Evolutionary conservation across 805 yeast species (phyloP).

Genomic region (Debaryomyces prosopidis): DNA sequence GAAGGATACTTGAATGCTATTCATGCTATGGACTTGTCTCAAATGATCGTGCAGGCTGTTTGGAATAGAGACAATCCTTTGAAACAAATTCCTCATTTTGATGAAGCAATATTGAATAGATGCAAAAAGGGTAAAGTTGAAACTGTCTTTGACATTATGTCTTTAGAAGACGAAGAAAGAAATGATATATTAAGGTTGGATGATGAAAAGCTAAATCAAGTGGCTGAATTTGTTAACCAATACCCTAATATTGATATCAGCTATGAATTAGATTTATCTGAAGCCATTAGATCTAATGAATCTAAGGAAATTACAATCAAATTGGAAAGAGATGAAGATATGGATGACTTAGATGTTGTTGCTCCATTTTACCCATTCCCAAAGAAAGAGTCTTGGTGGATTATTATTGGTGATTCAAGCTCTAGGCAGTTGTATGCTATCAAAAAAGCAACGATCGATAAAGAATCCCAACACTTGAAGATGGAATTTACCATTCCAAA

Average conservation of each 20-base stretch:
- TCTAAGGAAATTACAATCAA: slow-evolving; percentile 48
- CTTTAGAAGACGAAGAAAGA: slow-evolving; percentile 76
- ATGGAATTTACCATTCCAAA: slow-evolving; percentile 59
- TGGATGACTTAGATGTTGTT: slow-evolving; percentile 58
- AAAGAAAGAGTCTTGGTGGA: slow-evolving; percentile 82
- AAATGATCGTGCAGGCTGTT: slow-evolving; percentile 82
- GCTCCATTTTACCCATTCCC: slow-evolving; percentile 59
- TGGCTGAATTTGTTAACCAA: slow-evolving; percentile 85
- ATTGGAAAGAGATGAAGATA: slow-evolving; percentile 74
- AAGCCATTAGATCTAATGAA: slow-evolving; percentile 48
- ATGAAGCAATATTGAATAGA: slow-evolving; percentile 48
- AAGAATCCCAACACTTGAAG: slow-evolving; percentile 52
- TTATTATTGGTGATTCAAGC: slow-evolving; percentile 70
- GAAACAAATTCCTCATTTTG: slow-evolving; percentile 76
- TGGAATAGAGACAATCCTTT: slow-evolving; percentile 82
- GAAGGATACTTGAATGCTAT: slow-evolving; percentile 80
- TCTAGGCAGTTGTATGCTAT: slow-evolving; percentile 69
- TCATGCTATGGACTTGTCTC: slow-evolving; percentile 82
- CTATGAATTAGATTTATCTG: slow-evolving; percentile 47
- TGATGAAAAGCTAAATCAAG: slow-evolving; percentile 53
- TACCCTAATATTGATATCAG: slow-evolving; percentile 83
- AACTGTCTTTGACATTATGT: slow-evolving; percentile 77
- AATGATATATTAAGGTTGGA: slow-evolving; percentile 57
- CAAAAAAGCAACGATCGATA: slow-evolving; percentile 57
- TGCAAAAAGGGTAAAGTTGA: slow-evolving; percentile 59